phyloP scores from a whole-genome alignment of 2,329 filamentous ascomycete genomes.

The Neofusicoccum ribis region DNA sequence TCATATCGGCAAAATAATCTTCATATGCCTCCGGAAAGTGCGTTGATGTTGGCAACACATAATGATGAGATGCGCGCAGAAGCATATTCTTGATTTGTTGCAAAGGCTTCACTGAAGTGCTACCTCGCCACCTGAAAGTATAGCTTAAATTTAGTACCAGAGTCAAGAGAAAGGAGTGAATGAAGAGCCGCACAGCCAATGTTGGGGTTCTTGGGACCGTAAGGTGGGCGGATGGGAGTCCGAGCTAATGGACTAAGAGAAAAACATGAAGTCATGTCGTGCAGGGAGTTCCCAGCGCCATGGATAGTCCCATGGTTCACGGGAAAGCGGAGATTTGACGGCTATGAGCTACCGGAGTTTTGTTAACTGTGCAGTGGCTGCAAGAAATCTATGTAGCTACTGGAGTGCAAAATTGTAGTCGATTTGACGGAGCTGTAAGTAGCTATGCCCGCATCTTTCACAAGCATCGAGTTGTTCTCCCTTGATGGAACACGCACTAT shows the following conservation, averaged over 20 bases:
- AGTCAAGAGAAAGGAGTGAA: neutral
- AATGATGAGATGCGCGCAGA: too few relatives aligned
- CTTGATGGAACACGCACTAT: too few relatives aligned
- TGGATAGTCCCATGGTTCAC: neutral
- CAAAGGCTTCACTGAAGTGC: neutral
- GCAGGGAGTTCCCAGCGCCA: neutral
- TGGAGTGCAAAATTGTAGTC: too few relatives aligned
- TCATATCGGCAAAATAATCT: neutral
- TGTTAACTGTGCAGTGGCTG: too few relatives aligned
- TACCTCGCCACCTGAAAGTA: neutral
- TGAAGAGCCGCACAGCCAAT: neutral
- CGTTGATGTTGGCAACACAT: too few relatives aligned
- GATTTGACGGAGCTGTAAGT: neutral
- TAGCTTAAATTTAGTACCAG: neutral
- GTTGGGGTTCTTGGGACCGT: neutral
- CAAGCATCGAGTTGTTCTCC: neutral
- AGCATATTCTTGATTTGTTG: too few relatives aligned
- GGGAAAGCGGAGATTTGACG: neutral
- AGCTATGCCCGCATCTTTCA: neutral
- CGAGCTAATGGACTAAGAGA: neutral
- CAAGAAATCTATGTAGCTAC: too few relatives aligned
- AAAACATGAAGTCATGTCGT: neutral
- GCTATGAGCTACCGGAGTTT: neutral
- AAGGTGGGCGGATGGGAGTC: neutral
- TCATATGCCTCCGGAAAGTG: too few relatives aligned